phyloP scores from a whole-genome alignment of 129 eudicot genomes.

The Oenanthe sinensis region DNA sequence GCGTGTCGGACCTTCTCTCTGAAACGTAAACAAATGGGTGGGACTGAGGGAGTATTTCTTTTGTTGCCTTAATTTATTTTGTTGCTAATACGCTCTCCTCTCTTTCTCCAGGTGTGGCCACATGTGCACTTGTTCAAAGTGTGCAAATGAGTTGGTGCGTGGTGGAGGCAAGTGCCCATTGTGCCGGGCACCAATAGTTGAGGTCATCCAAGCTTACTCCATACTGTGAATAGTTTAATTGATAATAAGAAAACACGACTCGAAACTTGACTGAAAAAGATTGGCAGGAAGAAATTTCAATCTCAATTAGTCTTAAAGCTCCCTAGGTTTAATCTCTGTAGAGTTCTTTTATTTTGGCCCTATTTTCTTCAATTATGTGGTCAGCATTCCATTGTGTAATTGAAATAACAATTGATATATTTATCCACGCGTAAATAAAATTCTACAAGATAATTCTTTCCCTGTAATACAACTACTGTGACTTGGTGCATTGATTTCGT shows the following conservation, averaged over 20 bases:
- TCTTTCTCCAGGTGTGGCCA: constrained; percentile 73
- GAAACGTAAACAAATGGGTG: too few species aligned
- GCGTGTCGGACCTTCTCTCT: too few species aligned
- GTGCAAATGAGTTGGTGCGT: constrained; percentile 92
- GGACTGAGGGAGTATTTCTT: too few species aligned
- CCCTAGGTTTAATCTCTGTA: constrained; percentile 23
- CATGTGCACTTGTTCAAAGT: constrained; percentile 95
- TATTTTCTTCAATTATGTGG: constrained; percentile 44
- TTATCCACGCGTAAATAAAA: constrained; percentile 25
- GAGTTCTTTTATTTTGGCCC: constrained; percentile 21
- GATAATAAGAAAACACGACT: not conserved
- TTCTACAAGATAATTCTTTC: not conserved
- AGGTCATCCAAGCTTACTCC: constrained; percentile 96
- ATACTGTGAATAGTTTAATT: constrained; percentile 52
- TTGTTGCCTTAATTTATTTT: not conserved
- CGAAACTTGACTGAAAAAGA: constrained; percentile 26
- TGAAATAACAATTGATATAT: constrained; percentile 34
- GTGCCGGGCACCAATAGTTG: constrained; percentile 97
- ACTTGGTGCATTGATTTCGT: not conserved
- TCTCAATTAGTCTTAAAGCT: constrained; percentile 7
- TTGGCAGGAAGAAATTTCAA: constrained; percentile 11
- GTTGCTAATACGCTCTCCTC: not conserved
- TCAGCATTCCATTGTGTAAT: constrained; percentile 40
- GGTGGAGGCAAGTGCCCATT: constrained; percentile 98
- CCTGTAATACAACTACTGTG: not conserved